Conservation (phyloP, 768 basidiomycete species). For the Suillus spraguei region DNA sequence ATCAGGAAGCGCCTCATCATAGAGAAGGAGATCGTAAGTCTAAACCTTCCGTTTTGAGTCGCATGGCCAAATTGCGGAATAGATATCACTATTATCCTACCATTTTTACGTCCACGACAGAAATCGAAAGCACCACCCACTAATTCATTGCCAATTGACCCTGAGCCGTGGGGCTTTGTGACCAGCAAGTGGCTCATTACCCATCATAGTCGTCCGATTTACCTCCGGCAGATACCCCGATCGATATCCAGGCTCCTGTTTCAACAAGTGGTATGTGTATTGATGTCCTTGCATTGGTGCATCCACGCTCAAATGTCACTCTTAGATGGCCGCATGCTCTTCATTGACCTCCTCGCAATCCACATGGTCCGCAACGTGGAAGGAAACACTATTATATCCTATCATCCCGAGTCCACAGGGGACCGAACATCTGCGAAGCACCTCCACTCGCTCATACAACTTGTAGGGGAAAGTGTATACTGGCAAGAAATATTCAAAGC, state of each 20-base stretch:
- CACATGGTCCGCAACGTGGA: conserved; percentile 7
- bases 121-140: too few relatives aligned
- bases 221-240: neutral
- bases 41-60: conserved; percentile 10
- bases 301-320: neutral
- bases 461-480: conserved; percentile 19
- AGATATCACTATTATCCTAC: conserved; percentile 9
- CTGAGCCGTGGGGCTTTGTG: too few relatives aligned
- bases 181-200: neutral
- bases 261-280: conserved; percentile 1
- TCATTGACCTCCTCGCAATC: conserved; percentile 4
- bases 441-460: conserved; percentile 13
- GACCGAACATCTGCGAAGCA: conserved; percentile 10
- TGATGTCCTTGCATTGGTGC: neutral
- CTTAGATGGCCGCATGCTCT: conserved; percentile 3
- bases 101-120: neutral
- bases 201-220: neutral
- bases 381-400: conserved; percentile 6
- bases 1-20: conserved; percentile 27
- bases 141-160: too few relatives aligned
- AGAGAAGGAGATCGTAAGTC: conserved; percentile 34
- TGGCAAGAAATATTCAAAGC: conserved; percentile 18
- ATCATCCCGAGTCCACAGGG: conserved; percentile 5
- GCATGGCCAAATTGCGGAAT: neutral
- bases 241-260: neutral